Evolutionary conservation across 2,329 filamentous ascomycete species (phyloP).

Genomic region (Fusarium sterilihyphosum): DNA sequence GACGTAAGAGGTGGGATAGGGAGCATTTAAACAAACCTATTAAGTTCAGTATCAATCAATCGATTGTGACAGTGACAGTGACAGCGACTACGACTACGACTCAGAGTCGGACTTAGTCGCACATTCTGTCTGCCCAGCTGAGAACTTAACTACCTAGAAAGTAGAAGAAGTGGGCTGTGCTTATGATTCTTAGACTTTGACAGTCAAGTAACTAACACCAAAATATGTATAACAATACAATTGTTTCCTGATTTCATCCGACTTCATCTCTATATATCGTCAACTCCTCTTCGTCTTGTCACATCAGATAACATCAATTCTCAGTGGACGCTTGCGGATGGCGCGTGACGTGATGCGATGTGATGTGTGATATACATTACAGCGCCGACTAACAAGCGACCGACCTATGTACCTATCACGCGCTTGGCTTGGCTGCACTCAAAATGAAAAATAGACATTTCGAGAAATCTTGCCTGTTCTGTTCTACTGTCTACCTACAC

Average conservation of each 20-base stretch:
- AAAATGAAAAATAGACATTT: neutral
- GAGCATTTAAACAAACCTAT: conserved; percentile 19
- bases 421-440: neutral
- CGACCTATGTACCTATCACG: neutral
- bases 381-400: neutral
- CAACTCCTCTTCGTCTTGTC: neutral
- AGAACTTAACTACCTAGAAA: neutral
- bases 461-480: neutral
- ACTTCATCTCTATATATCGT: neutral
- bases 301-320: neutral
- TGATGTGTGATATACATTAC: conserved; percentile 19
- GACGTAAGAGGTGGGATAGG: conserved; percentile 5
- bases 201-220: neutral
- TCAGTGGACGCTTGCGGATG: conserved; percentile 25
- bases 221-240: neutral
- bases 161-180: conserved; percentile 17
- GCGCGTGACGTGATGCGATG: conserved; percentile 24
- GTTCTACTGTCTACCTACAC: neutral
- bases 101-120: conserved; percentile 12
- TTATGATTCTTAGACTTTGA: neutral
- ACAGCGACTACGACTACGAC: conserved; percentile 20
- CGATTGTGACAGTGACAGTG: neutral
- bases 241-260: neutral
- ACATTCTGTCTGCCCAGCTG: neutral
- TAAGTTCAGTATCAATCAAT: conserved; percentile 7